Evolutionary conservation across 2,329 filamentous ascomycete species (phyloP), one percentile per base, ranked within the genome.

Genomic region (Hypoxylon rubiginosum): DNA sequence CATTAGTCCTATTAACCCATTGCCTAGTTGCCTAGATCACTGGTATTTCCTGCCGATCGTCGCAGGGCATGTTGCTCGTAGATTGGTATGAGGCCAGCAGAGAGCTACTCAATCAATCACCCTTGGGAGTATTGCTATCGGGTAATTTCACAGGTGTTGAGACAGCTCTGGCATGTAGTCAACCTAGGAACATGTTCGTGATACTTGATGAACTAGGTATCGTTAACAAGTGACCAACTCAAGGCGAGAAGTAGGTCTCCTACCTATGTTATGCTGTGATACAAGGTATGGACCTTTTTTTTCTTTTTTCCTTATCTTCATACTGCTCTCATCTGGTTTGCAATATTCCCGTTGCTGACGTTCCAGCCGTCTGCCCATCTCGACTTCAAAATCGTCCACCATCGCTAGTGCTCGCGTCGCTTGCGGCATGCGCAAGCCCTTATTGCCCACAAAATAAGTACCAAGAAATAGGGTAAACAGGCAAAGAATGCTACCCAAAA

Each of bases 401-500:
- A 11, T 17, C 24, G 17, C 2, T 2, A 41, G 17, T 30, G 21
- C 17, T 13, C n/a, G 9, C 54, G 43, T 41, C n/a, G 13, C 32
- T 34, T 65, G 1, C 64, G 45, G 11, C 11, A 21, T 10, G 13
- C 28, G 39, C 30, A 63, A 43, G 17, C 39, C 64, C 62, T 66
- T 28, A 68, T 1, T 3, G 19, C 17, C 67, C 67, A 68, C 30
- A 60, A 9, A 5, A 70, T 19, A 17, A 68, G 15, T 0, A 70
- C 24, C n/a, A 70, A 10, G 4, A 7, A 11, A n/a, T 6, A 11
- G 4, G 53, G 48, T 3, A 13, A 9, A 10, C 52, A 59, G 10
- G 67, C 8, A 11, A 70, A 70, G 5, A 68, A 24, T 10, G 52
- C 67, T 10, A 66, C 58, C 67, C 67, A 70, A 26, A 65, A 39